phyloP scores from a whole-genome alignment of 169 alveolate species.

The Cryptosporidium sp. region DNA sequence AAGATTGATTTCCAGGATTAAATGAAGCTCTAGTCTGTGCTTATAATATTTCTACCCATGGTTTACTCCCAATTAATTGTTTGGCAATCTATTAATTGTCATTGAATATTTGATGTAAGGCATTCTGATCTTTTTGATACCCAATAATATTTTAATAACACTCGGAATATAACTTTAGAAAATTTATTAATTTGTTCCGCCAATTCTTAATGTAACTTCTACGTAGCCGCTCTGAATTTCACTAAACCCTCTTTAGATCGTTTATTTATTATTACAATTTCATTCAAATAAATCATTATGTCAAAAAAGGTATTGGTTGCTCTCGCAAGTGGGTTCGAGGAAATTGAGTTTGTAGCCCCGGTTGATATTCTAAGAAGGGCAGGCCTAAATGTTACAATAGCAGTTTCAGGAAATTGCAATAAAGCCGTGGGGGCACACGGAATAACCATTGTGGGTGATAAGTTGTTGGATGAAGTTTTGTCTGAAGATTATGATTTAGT shows the following conservation, averaged over 20 bases:
- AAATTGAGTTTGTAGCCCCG: constrained; percentile 83
- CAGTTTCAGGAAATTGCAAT: constrained; percentile 56
- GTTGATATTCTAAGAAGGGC: constrained; percentile 84
- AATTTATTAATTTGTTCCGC: not conserved
- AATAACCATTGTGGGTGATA: constrained; percentile 77
- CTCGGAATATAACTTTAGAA: not conserved
- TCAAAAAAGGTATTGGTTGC: constrained; percentile 80
- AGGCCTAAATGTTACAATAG: constrained; percentile 83
- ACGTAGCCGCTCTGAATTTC: not conserved
- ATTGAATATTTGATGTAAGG: too few relatives aligned
- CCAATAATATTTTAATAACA: not conserved
- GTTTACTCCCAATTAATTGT: not conserved
- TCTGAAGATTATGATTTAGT: constrained; percentile 79
- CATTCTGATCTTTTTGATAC: not conserved
- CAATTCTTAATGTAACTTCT: not conserved
- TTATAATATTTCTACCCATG: too few relatives aligned
- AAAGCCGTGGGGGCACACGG: constrained; percentile 77
- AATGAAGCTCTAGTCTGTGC: too few relatives aligned
- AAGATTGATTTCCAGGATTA: too few relatives aligned
- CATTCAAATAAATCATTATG: constrained; percentile 2
- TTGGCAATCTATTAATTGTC: not conserved
- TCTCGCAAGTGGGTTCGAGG: constrained; percentile 84
- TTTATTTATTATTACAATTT: too few relatives aligned
- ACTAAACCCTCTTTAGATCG: too few relatives aligned
- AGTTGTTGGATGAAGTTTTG: constrained; percentile 30